Evolutionary conservation across 1,139 yeast species (phyloP), one percentile per base, ranked within the genome.

Genomic region (Geotrichum australiense): DNA sequence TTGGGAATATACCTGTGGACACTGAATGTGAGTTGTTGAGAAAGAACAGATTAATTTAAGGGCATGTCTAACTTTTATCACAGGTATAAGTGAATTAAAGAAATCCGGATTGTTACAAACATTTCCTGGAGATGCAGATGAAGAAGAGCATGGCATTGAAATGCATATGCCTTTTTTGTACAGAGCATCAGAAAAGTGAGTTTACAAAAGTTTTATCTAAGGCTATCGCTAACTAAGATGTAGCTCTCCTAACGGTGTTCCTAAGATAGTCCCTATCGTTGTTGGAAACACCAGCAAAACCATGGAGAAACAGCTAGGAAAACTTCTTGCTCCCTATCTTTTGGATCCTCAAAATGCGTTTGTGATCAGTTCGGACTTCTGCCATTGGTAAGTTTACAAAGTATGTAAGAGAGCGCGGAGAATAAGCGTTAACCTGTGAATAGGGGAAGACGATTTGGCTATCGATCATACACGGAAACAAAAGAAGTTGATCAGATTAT

Each of bases 121-220:
- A 39, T 82, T 91, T 93, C 63, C 70, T 33, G 52, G 59, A 1
- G 72, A 68, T 0, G 70, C 70, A 8, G 99, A 93, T 59, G 77
- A 79, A 46, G 83, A 81, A 23, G 99, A 93, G 59, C 99, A 91
- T 59, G 81, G 94, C 38, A 76, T 91, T 57, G 98, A 93, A 57
- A 83, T 93, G 95, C 98, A 91, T 61, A 74, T 83, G 56, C 96
- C 97, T 0, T 80, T 76, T 50, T 65, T 86, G 5, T 70, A 76
- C 52, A 66, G 70, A 48, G 65, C 71, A 46, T 65, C 78, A 10
- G 41, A 46, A 36, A 24, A 33, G 46, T 42, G 49, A 7, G 39
- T 22, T 23, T 21, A 24, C 12, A 8, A 10, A n/a, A 21, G 30
- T 26, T 20, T 11, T n/a, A n/a, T n/a, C n/a, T n/a, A 24, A 10